Percentiles rank a stretch among this genome's conserved stretches.
phyloP scores from a whole-genome alignment of 2,329 filamentous ascomycete species.

The Fusarium irregulare region DNA sequence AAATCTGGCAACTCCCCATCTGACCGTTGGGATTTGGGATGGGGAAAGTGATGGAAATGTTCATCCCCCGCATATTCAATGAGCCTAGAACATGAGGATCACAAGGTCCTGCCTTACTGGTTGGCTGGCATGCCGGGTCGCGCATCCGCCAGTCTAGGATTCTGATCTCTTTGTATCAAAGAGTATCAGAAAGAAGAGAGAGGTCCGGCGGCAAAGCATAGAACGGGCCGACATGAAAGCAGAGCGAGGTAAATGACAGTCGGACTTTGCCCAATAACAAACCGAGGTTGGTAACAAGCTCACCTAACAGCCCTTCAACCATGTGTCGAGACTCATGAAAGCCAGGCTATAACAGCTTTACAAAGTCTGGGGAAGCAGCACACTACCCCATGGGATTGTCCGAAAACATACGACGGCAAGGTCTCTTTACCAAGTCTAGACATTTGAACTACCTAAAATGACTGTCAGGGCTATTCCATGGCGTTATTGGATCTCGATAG shows the following conservation, averaged over 20 bases:
- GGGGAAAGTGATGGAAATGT: not conserved
- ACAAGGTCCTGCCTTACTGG: conserved; percentile 14
- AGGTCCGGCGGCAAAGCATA: conserved; percentile 11
- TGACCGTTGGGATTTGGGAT: not conserved
- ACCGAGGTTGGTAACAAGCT: not conserved
- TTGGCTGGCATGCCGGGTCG: conserved; percentile 28
- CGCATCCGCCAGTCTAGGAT: conserved; percentile 33
- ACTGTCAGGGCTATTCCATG: conserved; percentile 11
- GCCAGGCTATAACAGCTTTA: not conserved
- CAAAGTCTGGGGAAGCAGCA: conserved; percentile 3
- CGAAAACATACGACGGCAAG: conserved; percentile 5
- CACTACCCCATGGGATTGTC: conserved; percentile 5
- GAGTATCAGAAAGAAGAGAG: conserved; percentile 14
- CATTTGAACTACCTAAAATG: not conserved
- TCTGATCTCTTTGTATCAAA: conserved; percentile 3
- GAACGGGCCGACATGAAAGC: conserved; percentile 9
- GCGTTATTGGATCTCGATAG: conserved; percentile 7
- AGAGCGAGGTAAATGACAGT: conserved; percentile 2
- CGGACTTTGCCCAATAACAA: conserved; percentile 1
- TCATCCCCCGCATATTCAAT: conserved; percentile 19
- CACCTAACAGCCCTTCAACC: not conserved
- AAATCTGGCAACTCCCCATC: conserved; percentile 7
- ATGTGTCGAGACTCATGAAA: not conserved
- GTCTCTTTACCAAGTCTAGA: conserved; percentile 5
- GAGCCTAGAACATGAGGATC: not conserved